phyloP scores from a whole-genome alignment of 2,329 filamentous ascomycete genomes.

The Clathrospora elynae region DNA sequence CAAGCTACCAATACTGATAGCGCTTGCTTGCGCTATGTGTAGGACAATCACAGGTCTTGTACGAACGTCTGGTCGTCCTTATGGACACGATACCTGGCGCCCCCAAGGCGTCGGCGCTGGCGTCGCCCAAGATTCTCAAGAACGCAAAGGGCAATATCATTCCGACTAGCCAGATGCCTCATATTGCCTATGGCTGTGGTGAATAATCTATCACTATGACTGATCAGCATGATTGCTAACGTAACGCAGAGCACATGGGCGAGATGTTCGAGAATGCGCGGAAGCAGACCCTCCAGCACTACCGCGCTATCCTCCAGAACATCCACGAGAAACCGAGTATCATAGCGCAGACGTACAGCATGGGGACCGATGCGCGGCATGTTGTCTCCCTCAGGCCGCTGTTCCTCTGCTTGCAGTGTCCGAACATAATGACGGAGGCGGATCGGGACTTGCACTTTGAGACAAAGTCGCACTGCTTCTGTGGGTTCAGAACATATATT shows the following conservation, averaged over 20 bases:
- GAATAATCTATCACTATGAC: slow-evolving; percentile 15
- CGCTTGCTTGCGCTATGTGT: slow-evolving; percentile 16
- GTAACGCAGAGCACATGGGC: slow-evolving; percentile 69
- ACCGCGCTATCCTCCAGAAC: slow-evolving; percentile 71
- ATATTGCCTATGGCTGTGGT: slow-evolving; percentile 53
- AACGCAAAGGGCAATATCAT: slow-evolving; percentile 50
- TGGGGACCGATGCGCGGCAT: slow-evolving; percentile 58
- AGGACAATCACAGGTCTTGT: slow-evolving; percentile 2
- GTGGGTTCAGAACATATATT: slow-evolving; percentile 54
- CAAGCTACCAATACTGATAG: not conserved
- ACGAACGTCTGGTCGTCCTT: slow-evolving; percentile 19
- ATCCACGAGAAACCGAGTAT: slow-evolving; percentile 71
- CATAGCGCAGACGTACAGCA: slow-evolving; percentile 67
- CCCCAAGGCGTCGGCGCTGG: slow-evolving; percentile 48
- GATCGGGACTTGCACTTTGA: slow-evolving; percentile 70
- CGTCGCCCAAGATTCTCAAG: slow-evolving; percentile 53
- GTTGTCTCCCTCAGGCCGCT: slow-evolving; percentile 56
- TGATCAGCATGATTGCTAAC: slow-evolving; percentile 24
- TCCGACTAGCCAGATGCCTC: slow-evolving; percentile 47
- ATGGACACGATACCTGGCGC: slow-evolving; percentile 50
- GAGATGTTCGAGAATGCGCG: slow-evolving; percentile 69
- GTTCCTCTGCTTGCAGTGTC: slow-evolving; percentile 71
- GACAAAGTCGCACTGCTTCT: slow-evolving; percentile 74
- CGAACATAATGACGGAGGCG: slow-evolving; percentile 68
- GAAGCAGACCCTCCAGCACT: slow-evolving; percentile 71